Conservation (phyloP, 2,329 filamentous ascomycete genomes). For the Pyrenophora graminea region DNA sequence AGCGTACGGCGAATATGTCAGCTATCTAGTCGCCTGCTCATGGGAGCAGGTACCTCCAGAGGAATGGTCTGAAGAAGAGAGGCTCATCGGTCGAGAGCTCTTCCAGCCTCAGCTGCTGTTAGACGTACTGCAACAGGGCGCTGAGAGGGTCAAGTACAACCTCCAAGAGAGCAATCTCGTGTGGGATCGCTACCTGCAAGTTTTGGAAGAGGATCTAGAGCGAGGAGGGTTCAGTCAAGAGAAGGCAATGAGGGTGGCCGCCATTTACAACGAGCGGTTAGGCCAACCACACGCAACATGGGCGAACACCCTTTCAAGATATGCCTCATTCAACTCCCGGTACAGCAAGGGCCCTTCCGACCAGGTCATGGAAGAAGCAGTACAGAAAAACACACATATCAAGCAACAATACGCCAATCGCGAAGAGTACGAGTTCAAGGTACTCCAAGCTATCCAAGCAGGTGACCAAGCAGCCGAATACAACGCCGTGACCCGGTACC, state of each 20-base stretch:
- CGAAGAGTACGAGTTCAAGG: constrained; percentile 68
- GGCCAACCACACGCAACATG: constrained; percentile 73
- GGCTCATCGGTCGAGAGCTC: constrained; percentile 68
- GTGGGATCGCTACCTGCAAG: constrained; percentile 77
- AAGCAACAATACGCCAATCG: constrained; percentile 68
- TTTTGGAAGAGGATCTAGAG: constrained; percentile 70
- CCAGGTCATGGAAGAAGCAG: constrained; percentile 70
- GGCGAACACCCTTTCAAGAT: constrained; percentile 74
- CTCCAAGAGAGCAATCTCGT: constrained; percentile 76
- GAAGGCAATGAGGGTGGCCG: constrained; percentile 66
- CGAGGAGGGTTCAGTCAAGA: constrained; percentile 57
- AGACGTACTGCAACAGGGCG: constrained; percentile 72
- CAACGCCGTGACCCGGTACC: constrained; percentile 65
- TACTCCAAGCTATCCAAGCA: constrained; percentile 62
- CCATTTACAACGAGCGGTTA: constrained; percentile 72
- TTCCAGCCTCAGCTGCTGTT: constrained; percentile 71
- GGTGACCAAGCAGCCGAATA: constrained; percentile 63
- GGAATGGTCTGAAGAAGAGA: constrained; percentile 67
- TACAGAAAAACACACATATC: constrained; percentile 64
- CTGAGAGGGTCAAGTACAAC: constrained; percentile 72
- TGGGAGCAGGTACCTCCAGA: constrained; percentile 56
- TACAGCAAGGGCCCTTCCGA: constrained; percentile 75
- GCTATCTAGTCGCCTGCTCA: constrained; percentile 69
- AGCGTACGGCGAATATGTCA: constrained; percentile 77
- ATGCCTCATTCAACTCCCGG: constrained; percentile 73